phyloP scores from a whole-genome alignment of 1,284 basidiomycete species.

The Sphaerobolus stellatus region DNA sequence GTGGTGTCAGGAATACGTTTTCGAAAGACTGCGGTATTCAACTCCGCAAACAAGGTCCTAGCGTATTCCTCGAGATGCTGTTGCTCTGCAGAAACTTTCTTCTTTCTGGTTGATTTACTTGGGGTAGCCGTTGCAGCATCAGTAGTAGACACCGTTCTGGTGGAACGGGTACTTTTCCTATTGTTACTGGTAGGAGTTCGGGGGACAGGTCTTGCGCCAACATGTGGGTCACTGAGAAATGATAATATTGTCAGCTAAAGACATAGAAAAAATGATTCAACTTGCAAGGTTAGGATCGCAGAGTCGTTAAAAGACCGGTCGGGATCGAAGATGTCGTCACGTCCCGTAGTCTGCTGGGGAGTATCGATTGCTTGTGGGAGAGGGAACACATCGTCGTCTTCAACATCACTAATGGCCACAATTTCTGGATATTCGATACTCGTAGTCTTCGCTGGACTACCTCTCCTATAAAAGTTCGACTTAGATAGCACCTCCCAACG shows the following conservation, averaged over 20 bases:
- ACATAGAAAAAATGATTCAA: neutral
- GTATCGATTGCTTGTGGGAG: too few species aligned
- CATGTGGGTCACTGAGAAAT: constrained; percentile 1
- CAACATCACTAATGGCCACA: too few species aligned
- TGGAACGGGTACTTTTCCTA: too few species aligned
- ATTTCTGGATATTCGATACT: too few species aligned
- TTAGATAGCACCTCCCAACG: too few species aligned
- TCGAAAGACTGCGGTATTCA: constrained; percentile 78
- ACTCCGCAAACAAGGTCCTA: constrained; percentile 71
- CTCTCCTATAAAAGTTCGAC: too few species aligned
- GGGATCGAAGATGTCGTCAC: neutral
- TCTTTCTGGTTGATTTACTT: neutral
- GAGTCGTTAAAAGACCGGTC: neutral
- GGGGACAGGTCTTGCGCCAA: neutral
- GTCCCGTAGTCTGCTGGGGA: too few species aligned
- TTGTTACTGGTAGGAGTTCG: neutral
- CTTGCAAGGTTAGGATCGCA: constrained; percentile 9
- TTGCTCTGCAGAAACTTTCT: constrained; percentile 33
- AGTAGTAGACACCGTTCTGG: too few species aligned
- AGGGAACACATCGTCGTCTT: too few species aligned
- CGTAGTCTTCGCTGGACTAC: too few species aligned
- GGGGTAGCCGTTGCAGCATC: neutral
- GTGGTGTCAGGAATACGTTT: constrained; percentile 67
- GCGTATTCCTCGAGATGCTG: constrained; percentile 54
- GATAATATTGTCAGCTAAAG: neutral